Base-by-base conservation (phyloP, 2,329 filamentous ascomycete genomes). In the Acarospora socialis region DNA sequence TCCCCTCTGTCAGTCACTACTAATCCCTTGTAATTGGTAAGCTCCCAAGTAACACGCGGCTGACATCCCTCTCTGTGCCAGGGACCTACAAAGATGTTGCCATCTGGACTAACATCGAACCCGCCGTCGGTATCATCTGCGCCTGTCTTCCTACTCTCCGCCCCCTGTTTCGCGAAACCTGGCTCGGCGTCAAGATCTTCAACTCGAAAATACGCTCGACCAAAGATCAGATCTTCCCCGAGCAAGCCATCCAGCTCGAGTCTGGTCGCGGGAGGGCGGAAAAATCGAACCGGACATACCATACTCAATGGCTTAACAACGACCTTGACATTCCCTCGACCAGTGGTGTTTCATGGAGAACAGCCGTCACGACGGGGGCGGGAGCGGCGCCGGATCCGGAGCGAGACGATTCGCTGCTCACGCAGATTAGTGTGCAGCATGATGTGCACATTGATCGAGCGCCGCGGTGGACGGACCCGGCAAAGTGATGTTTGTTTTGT, bases 61-160 rank as follows among this genome's bases (percentile, higher is more conserved):
- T 21, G 4, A 17, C 27, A 18, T n/a, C n/a, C n/a, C n/a, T n/a
- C 21, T 22, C 21, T 30, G 28, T 12, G 8, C 19, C n/a, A 38
- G 36, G 36, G 30, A 52, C 51, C 3, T 49, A 53, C 21, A 51
- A 53, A 36, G 41, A 51, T 34, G 46, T 50, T 7, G 47, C 47
- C 0, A 39, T 55, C 5, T 55, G 52, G 52, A 54, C 51, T 10
- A 47, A 54, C 8, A 43, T 54, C 20, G 52, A 55, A 37, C 49
- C 51, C 1, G 45, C 49, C 4, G 46, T 55, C 8, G 51, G 50
- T 1, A 34, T 55, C 3, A 53, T 54, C 21, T 53, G 48, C 26
- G 50, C 52, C 23, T 52, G 50, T 32, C 41, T 55, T 1, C 52
- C 52, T 2, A 47, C 51, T 16, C 48, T 54, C 14, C 51, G 52